phyloP scores from a whole-genome alignment of 345 rosid species.

The Gossypium arboreum region DNA sequence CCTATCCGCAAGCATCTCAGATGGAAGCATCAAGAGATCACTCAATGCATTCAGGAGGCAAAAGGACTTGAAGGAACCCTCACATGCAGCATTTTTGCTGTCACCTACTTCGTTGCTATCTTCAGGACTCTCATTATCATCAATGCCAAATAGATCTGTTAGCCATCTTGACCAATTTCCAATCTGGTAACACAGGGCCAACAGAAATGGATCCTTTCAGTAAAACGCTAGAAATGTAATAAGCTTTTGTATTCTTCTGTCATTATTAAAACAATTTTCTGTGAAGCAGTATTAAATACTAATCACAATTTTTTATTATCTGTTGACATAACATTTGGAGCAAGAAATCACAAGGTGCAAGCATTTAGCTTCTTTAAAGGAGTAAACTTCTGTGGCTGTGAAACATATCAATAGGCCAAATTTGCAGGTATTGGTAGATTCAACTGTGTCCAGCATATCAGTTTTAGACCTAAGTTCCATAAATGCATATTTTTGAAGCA shows the following conservation, averaged over 20 bases:
- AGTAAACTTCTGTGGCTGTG: neutral
- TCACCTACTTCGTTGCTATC: slow-evolving; percentile 25
- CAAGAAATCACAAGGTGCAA: neutral
- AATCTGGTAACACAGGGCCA: slow-evolving; percentile 38
- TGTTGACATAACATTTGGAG: neutral
- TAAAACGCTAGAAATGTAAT: slow-evolving; percentile 8
- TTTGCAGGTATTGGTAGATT: neutral
- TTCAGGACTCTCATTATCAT: slow-evolving; percentile 45
- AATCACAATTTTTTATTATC: neutral
- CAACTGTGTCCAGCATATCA: neutral
- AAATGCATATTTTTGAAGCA: neutral
- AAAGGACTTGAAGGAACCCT: slow-evolving; percentile 66
- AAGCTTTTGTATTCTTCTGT: neutral
- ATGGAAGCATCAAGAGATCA: slow-evolving; percentile 97
- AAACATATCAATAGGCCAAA: neutral
- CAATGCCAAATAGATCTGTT: slow-evolving; percentile 68
- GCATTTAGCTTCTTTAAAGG: neutral
- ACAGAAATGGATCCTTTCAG: slow-evolving; percentile 10
- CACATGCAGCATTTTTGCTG: slow-evolving; percentile 27
- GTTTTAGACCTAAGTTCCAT: neutral
- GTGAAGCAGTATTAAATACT: neutral
- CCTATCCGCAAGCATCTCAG: slow-evolving; percentile 68
- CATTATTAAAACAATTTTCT: neutral
- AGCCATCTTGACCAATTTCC: slow-evolving; percentile 99
- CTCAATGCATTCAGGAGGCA: slow-evolving; percentile 75